Evolutionary conservation across 768 basidiomycete genomes (phyloP).

Genomic region (Lactifluus volemus): DNA sequence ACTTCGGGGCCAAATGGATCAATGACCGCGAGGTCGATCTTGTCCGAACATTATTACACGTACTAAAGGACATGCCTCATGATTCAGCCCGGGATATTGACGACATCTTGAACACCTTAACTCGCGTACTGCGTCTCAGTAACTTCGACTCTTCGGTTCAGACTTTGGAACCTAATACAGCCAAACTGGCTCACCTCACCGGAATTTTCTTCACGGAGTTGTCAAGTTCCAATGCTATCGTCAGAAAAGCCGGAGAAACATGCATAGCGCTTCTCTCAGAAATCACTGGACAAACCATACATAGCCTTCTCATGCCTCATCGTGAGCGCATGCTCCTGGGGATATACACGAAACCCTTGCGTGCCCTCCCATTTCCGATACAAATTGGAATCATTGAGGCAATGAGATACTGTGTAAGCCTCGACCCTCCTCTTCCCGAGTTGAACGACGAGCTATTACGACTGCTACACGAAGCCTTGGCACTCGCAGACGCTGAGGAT

Average conservation of each 20-base stretch:
- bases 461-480: slow-evolving; percentile 87
- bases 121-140: slow-evolving; percentile 54
- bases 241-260: slow-evolving; percentile 75
- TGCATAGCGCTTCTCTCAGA: slow-evolving; percentile 74
- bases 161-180: slow-evolving; percentile 33
- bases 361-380: slow-evolving; percentile 88
- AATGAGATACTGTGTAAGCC: slow-evolving; percentile 83
- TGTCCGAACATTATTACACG: slow-evolving; percentile 80
- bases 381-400: slow-evolving; percentile 99
- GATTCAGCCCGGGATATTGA: slow-evolving; percentile 80
- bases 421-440: slow-evolving; percentile 85
- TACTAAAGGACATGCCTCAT: slow-evolving; percentile 88
- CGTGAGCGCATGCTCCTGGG: slow-evolving; percentile 81
- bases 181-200: slow-evolving; percentile 55
- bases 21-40: slow-evolving; percentile 84
- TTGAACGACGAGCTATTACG: slow-evolving; percentile 88
- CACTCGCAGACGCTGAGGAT: slow-evolving; percentile 93
- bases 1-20: slow-evolving; percentile 70
- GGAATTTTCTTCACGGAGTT: slow-evolving; percentile 86
- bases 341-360: slow-evolving; percentile 93
- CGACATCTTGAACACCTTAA: slow-evolving; percentile 70
- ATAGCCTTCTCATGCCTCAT: slow-evolving; percentile 75
- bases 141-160: slow-evolving; percentile 38
- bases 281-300: slow-evolving; percentile 57
- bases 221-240: slow-evolving; percentile 75